Evolutionary conservation across 2,329 filamentous ascomycete genomes (phyloP).

Genomic region (Aspergillus sclerotialis): DNA sequence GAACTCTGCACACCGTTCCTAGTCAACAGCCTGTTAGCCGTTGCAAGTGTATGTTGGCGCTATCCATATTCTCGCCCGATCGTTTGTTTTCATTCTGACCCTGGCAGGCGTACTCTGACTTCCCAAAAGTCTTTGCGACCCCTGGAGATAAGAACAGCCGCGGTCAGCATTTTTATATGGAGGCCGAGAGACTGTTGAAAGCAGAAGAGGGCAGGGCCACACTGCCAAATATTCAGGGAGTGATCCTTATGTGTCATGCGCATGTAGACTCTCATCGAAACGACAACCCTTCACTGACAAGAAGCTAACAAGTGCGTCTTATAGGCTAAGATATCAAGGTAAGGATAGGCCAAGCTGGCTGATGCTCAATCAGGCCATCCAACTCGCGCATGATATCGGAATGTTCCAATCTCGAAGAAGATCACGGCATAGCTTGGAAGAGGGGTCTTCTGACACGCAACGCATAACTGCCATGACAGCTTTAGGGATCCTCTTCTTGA

Average conservation of each 20-base stretch:
- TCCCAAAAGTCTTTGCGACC: constrained; percentile 21
- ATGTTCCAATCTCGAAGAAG: constrained; percentile 15
- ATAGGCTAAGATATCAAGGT: constrained; percentile 21
- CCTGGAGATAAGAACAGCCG: constrained; percentile 21
- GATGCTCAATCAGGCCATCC: constrained; percentile 24
- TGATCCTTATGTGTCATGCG: constrained; percentile 27
- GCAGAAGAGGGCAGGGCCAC: constrained; percentile 26
- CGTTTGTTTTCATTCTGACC: constrained; percentile 7
- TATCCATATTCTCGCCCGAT: not conserved
- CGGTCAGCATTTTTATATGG: constrained; percentile 27
- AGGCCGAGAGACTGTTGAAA: constrained; percentile 30
- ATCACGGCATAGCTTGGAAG: constrained; percentile 5
- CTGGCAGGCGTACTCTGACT: constrained; percentile 29
- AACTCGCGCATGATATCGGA: constrained; percentile 24
- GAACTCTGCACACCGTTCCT: constrained; percentile 76
- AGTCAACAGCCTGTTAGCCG: constrained; percentile 78
- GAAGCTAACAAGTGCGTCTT: no score
- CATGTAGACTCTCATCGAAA: constrained; percentile 12
- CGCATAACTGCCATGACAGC: constrained; percentile 18
- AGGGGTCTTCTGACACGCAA: constrained; percentile 11
- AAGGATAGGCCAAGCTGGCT: constrained; percentile 21
- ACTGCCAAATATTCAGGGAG: constrained; percentile 29
- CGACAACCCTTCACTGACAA: no score
- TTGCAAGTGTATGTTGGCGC: constrained; percentile 27
- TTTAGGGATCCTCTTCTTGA: constrained; percentile 25